These are phyloP conservation scores for Lichtheimia corymbifera DNA, from an alignment of 371 early-diverging fungal species.

Conservation along the genomic window DNA sequence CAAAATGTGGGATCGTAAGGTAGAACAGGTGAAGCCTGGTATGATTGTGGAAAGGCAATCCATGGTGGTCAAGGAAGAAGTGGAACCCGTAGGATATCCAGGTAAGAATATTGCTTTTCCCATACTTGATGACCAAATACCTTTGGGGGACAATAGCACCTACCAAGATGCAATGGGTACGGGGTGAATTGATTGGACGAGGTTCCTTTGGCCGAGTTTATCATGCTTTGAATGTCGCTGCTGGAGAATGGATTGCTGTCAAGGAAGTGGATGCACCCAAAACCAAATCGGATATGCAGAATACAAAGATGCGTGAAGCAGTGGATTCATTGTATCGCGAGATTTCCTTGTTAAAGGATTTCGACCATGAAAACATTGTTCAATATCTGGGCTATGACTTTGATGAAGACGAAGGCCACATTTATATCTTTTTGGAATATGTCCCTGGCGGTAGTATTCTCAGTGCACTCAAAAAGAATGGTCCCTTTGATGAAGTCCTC, in stretches of 20 bases:
- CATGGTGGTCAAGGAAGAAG: constrained; percentile 1
- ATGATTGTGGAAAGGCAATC: constrained; percentile 21
- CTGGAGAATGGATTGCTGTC: constrained; percentile 94
- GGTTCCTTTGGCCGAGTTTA: constrained; percentile 98
- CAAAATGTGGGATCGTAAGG: constrained; percentile 66
- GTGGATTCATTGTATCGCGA: constrained; percentile 47
- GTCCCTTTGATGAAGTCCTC: constrained; percentile 81
- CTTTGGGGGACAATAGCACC: constrained; percentile 15
- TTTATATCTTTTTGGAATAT: constrained; percentile 97
- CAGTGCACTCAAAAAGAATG: constrained; percentile 77
- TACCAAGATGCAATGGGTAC: constrained; percentile 73
- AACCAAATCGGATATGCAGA: constrained; percentile 51
- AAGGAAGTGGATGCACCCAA: constrained; percentile 93
- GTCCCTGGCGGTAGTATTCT: constrained; percentile 96
- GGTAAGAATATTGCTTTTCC: background rate
- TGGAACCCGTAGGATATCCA: background rate
- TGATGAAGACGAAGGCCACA: constrained; percentile 60
- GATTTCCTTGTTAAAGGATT: constrained; percentile 51
- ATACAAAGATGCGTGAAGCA: constrained; percentile 34
- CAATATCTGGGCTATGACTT: constrained; percentile 80
- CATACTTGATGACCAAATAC: background rate
- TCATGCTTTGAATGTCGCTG: constrained; percentile 83
- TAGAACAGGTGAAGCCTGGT: constrained; percentile 62
- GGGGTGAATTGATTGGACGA: constrained; percentile 91
- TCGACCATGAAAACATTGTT: constrained; percentile 93